Evolutionary conservation across 2,329 filamentous ascomycete genomes (phyloP), one percentile per base, ranked within the genome.

Genomic region (Purpureocillium lavendulum): DNA sequence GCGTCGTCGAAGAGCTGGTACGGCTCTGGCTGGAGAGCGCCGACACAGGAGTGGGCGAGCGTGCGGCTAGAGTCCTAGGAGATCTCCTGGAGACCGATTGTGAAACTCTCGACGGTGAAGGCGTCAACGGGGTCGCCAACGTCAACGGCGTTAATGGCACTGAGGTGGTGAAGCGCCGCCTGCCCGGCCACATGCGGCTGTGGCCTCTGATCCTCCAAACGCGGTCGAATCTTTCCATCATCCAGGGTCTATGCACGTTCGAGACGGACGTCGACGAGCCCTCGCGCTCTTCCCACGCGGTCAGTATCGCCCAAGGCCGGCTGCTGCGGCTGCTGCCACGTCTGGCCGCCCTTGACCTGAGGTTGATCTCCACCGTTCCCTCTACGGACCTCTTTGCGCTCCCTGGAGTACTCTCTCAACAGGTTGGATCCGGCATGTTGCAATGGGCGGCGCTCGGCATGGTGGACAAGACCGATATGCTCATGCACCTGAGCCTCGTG

Each of bases 71-170:
- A 37, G 66, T 73, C 2, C 53, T 82, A 3, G 68, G 69, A 2
- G 69, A 75, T 45, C 52, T 80, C 29, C 63, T 81, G 4, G 69
- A 77, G 36, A 60, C 69, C 7, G 77, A 81, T 54, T 76, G 70
- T 46, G 64, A 69, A 9, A 46, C 61, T 12, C 43, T 55, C 21
- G 42, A 58, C 48, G 14, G 57, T 55, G 13, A 54, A 34, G 35
- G 53, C 16, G 46, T 49, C 18, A 52, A 49, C 30, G 49, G 42
- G n/a, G 40, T 35, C 24, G 34, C 40, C 21, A 39, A 35, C 7
- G 36, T 39, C 24, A 39, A 40, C 17, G 39, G 40, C 9, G 30
- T 59, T 37, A 59, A 57, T 28, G 60, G 60, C 18, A 53, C 56
- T 21, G 59, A 66, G 30, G 50, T 70, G 24, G 49, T 58, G 3